Base-by-base conservation (phyloP, 2,329 filamentous ascomycete species). In the Apiospora phragmitis region DNA sequence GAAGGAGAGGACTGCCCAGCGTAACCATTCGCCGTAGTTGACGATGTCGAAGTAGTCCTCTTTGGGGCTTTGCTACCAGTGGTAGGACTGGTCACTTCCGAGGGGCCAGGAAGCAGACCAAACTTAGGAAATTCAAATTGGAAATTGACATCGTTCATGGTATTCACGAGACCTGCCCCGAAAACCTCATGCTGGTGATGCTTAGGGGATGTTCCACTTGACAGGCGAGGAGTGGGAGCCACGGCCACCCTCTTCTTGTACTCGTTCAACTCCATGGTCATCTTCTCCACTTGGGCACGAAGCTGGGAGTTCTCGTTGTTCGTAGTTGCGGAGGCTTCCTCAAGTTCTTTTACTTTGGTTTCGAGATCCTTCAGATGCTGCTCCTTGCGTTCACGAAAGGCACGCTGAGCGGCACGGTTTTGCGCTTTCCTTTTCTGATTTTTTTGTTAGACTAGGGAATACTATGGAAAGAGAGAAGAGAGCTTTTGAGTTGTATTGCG, bases 41-140 rank as follows among this genome's bases (percentile, higher is more conserved):
- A 72, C 1, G 78, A 76, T 59, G 78, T 75, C 21, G 76, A 74
- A 12, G 75, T 65, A 18, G 76, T 65, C 26, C 72, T 71, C 51
- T 75, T 76, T 35, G 65, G 24, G 65, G 65, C 68, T 29, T 71
- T 72, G 26, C 49, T 71, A 26, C 72, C 70, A 14, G 72, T 71
- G 12, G 69, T 68, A 62, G 68, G 67, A 65, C 70, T 32, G 24
- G 67, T 14, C 71, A 41, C 73, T 65, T 1, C 79, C 21, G 68
- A 75, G 9, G 85, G 83, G 6, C 87, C 85, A 0, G 88, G 87
- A 35, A 97, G 87, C 71, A 91, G 88, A 65, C 96, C 96, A 77
- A 99, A 98, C 79, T 93, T 95, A 74, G 96, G 95, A 74, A 98
- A 98, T 75, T 98, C 95, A 76, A 99, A 98, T 75, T 95, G 92